Evolutionary conservation across 257 asterid species (phyloP).

Genomic region (Solanum corneliomulleri): DNA sequence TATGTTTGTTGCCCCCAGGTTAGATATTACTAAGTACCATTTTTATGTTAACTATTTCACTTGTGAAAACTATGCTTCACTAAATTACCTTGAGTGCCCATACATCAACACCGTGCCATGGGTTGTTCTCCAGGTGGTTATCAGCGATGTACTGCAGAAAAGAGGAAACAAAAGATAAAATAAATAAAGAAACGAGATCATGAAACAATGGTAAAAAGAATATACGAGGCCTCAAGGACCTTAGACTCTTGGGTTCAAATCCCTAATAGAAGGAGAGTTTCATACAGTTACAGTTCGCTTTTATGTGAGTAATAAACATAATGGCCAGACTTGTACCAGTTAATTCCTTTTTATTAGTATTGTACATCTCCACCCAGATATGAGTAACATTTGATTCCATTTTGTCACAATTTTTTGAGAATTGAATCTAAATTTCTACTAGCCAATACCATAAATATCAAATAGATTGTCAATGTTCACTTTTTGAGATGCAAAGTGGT

Average conservation of each 20-base stretch:
- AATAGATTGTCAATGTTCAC: background rate
- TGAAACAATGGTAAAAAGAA: background rate
- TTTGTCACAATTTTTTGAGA: background rate
- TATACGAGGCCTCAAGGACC: background rate
- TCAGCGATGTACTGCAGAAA: constrained; percentile 74
- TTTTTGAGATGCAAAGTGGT: background rate
- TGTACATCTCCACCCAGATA: background rate
- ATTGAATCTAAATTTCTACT: background rate
- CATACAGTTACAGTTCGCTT: background rate
- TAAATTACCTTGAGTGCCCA: constrained; percentile 80
- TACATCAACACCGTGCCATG: constrained; percentile 74
- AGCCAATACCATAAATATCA: background rate
- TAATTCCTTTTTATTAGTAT: background rate
- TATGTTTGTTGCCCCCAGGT: background rate
- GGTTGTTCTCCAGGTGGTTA: constrained; percentile 56
- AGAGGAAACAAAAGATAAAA: background rate
- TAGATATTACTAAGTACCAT: background rate
- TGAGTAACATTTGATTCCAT: background rate
- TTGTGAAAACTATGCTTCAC: background rate
- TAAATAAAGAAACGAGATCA: background rate
- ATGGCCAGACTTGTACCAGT: background rate
- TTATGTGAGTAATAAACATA: background rate
- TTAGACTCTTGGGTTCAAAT: background rate
- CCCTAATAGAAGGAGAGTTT: background rate
- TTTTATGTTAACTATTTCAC: background rate